Evolutionary conservation across 441 rosid genomes (phyloP), one percentile per base, ranked within the genome.

Genomic region (Arabidopsis hybrid): DNA sequence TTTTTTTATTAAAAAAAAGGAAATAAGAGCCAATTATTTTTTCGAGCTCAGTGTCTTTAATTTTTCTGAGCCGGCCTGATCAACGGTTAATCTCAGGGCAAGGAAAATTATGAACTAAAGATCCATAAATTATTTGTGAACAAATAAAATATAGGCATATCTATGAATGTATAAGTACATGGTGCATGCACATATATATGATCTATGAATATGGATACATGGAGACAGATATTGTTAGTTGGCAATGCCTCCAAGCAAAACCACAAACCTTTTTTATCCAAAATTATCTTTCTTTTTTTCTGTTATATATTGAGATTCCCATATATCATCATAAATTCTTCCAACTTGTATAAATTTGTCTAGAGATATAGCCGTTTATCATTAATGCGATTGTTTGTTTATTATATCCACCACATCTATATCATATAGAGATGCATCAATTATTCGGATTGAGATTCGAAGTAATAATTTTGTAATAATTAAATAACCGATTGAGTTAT

Each of bases 191-290:
- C 36, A 76, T 71, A 53, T 26, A 55, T 42, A 75, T 39, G 69
- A 60, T 46, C 57, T 66, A n/a, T 31, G 75, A 69, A 66, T 66
- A 66, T 17, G 38, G 11, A 35, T 66, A 66, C 26, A 53, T 60
- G 17, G 46, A 55, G 78, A 72, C 76, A 72, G 60, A 78, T 72
- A 67, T 78, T 53, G 67, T 74, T 77, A 57, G 81, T 82, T 82
- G 86, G 80, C 85, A 65, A 78, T 70, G 71, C 31, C 74, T 67
- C 43, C 82, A 83, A 83, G 78, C 74, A 73, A 80, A 80, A 65
- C 78, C 65, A 78, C 78, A 69, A 43, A 46, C 57, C 50, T 61
- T 69, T 72, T 78, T 58, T 61, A 68, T 61, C 74, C 65, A 31
- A 65, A 42, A 71, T 16, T 59, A 61, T 65, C 55, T 0, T 51